Conservation (phyloP, 2,329 filamentous ascomycete species). For the Neurospora sp. region DNA sequence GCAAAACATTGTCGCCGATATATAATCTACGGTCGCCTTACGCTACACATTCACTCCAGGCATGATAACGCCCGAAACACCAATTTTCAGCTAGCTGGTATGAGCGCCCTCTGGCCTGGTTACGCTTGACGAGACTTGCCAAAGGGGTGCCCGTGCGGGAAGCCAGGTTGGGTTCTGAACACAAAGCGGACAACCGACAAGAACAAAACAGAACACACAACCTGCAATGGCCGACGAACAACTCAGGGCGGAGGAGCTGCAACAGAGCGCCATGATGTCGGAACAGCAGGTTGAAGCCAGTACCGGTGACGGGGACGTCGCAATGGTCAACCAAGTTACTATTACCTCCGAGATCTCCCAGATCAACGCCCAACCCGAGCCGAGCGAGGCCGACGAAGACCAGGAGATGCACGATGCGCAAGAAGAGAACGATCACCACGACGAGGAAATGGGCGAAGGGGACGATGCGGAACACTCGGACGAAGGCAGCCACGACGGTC, state of each 20-base stretch:
- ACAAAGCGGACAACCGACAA: not conserved
- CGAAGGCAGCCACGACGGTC: not conserved
- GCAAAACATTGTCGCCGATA: not conserved
- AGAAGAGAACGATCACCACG: conserved; percentile 21
- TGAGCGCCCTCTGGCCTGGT: conserved; percentile 10
- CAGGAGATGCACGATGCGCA: conserved; percentile 15
- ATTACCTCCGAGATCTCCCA: conserved; percentile 11
- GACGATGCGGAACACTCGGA: conserved; percentile 12
- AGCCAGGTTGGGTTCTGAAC: conserved; percentile 1
- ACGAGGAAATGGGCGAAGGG: conserved; percentile 24
- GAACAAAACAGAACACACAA: conserved; percentile 4
- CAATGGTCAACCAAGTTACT: conserved; percentile 16
- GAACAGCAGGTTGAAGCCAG: conserved; percentile 33
- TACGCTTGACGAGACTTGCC: conserved; percentile 12
- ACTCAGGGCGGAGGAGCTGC: conserved; percentile 47
- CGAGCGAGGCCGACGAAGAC: conserved; percentile 14
- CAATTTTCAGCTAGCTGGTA: conserved; percentile 8
- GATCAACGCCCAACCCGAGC: conserved; percentile 10
- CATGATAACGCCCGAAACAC: conserved; percentile 5
- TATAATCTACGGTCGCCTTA: not conserved
- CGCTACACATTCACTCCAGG: conserved; percentile 7
- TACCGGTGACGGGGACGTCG: conserved; percentile 19
- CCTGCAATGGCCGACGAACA: conserved; percentile 38
- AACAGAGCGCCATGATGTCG: conserved; percentile 43
- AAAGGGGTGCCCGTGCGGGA: not conserved